Base-by-base conservation (phyloP, 2,329 filamentous ascomycete genomes). In the Fusarium luffae region DNA sequence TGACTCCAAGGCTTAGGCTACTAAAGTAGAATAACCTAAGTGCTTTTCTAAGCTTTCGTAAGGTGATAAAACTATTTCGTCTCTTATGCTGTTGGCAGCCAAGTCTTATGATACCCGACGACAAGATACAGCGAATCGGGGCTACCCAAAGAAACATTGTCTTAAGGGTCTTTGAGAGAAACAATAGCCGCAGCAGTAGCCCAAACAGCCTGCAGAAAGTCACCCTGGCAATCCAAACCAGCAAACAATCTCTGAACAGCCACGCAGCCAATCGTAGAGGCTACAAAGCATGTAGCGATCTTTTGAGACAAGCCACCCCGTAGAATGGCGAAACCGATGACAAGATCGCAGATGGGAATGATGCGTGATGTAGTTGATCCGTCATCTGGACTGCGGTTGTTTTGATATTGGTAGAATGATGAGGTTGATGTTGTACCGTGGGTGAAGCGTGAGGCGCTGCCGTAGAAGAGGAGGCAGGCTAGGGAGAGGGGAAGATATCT, bases 361-460 rank as follows among this genome's bases (percentile, higher is more conserved):
- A 65, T 44, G 0, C 14, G 52, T 2, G 68, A 59, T 11, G 55
- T 12, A 4, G 46, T 57, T 1, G 68, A 71, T 0, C 59, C 68
- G 2, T 71, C 68, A 4, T 68, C 68, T 0, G 48, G 55, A 14
- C 44, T 55, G 4, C 68, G 55, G 4, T 65, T 55, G 6, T 65
- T 71, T 10, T 70, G 63, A 12, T 58, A 70, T 7, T 28, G 28
- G 19, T 70, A 70, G 13, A 70, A 70, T 0, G 49, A 49, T 16
- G 55, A 1, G 4, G 59, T 58, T 4, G 68, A 70, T 12, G 68
- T 71, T 9, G 63, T 46, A 0, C 68, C 68, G 3, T 71, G 68
- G 1, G 51, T 56, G 7, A 70, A 68, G 5, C 68, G 44, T 10
- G 68, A 70, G 4, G 68, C 68, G 14, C 63, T 65, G n/a, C 68